Base-by-base conservation (phyloP, 1,284 basidiomycete genomes). In the Naganishia sp. region DNA sequence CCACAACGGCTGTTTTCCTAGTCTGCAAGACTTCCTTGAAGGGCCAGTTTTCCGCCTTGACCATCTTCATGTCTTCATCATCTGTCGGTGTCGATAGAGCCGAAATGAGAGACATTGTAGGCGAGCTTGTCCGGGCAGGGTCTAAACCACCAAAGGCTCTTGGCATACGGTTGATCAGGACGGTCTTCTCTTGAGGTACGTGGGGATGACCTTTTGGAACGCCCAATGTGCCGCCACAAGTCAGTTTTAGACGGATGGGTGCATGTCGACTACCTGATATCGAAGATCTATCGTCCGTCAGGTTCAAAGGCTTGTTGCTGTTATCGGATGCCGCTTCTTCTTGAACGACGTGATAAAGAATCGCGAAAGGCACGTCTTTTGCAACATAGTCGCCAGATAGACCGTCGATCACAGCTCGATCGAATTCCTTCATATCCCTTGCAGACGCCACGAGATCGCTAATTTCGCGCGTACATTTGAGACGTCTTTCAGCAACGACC, bases 301-400 rank as follows among this genome's bases (percentile, higher is more conserved):
- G 53, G 25, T 39, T 63, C 42, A 53, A 43, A 9, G 57, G 13
- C 28, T 52, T 57, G 23, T 54, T 52, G 13, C 39, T 21, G 33
- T 36, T 57, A 16, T 69, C 64, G 10, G 7, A 9, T 7, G 39
- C 13, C 16, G 33, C 42, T 43, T 49, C 36, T 63, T 64, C 33
- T 42, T 55, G n/a, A 73, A 28, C 71, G 33, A 77, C 75, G 31
- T 76, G 72, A 63, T 77, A 80, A 21, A 80, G 55, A 2, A 76
- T 69, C 3, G 77, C 78, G 52, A 79, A 79, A 0, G 77, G 77
- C 2, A 72, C 70, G 66, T 79, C 77, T 45, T 69, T 68, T 5
- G 68, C 55, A 0, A 78, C 52, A n/a, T 74, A 76, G 13, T 77
- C 75, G 10, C 49, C 44, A 6, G 53, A 55, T 7, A 68, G 50